A percentile compares a stretch with the other conserved stretches of the same genome.
Conservation (phyloP, 139 green algal species). For the Micractinium sp. region DNA sequence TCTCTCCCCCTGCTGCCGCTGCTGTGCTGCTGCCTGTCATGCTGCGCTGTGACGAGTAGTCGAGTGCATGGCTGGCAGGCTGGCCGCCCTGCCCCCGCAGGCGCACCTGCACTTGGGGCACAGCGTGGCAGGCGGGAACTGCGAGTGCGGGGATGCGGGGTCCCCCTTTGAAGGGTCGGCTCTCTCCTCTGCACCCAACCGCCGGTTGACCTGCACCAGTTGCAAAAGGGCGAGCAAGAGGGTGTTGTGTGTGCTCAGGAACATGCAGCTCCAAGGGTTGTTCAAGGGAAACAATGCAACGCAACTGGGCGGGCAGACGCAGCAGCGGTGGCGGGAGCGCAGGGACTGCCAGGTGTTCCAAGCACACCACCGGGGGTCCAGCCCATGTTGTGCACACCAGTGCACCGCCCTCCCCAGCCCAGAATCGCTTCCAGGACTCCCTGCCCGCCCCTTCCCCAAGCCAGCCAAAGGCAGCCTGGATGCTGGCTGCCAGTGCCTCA, state of each 20-base stretch:
- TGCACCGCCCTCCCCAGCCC: no score
- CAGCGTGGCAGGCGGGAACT: conserved; percentile 59
- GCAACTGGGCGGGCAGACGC: neutral
- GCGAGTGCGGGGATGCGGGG: conserved; percentile 69
- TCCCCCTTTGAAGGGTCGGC: conserved; percentile 62
- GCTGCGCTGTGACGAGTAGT: neutral
- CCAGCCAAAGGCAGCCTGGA: no score
- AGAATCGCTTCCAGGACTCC: neutral
- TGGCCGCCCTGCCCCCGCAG: no score
- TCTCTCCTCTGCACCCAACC: conserved; percentile 58
- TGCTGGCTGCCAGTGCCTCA: conserved; percentile 30
- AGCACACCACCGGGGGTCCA: neutral
- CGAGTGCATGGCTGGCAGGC: neutral
- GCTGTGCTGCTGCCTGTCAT: neutral
- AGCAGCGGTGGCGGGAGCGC: neutral
- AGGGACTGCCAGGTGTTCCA: neutral
- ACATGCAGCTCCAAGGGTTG: no score
- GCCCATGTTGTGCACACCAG: no score
- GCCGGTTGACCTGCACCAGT: conserved; percentile 65
- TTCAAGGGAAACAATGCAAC: no score
- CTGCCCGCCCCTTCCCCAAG: neutral
- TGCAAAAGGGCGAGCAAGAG: neutral
- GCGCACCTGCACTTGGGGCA: conserved; percentile 50
- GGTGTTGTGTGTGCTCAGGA: neutral
- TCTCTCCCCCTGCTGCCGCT: neutral